Evolutionary conservation across 495 filamentous ascomycete genomes (phyloP), one percentile per base, ranked within the genome.

Genomic region (Podospora anserina): DNA sequence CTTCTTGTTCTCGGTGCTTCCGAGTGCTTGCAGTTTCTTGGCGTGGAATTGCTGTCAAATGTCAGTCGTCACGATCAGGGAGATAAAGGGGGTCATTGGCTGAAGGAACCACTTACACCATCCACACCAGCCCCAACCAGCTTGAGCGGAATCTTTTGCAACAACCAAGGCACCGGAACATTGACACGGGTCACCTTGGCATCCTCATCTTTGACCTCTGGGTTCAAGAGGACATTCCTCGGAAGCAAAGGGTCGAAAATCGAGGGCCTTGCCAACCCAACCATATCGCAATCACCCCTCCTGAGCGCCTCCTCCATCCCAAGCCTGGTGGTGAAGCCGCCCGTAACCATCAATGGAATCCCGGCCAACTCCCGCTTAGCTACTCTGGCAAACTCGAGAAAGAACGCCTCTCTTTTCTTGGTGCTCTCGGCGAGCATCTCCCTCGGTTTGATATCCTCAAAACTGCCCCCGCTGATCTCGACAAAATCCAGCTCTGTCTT

Each of bases 401-500:
- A 89, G 80, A 88, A 89, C 7, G 86, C 84, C 68, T 89, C 87
- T n/a, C 86, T 82, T 11, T 79, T 77, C 13, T 77, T 70, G 1
- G 84, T 87, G 44, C 83, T 68, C 2, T 69, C 77, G 27, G 78
- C 79, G 18, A 34, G 16, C 23, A 26, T 18, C 18, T 55, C 7
- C 23, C 32, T 54, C 0, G 27, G 59, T 6, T 49, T 19, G 11
- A 60, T 82, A 69, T 89, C 78, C 70, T 88, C 86, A 72, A 85
- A 89, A 5, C 74, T 79, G 0, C 87, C 87, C 19, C 88, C 88
- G 54, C 81, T 85, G 66, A 90, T 82, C 72, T 90, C 87, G 58
- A 90, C 71, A 74, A 89, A 89, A 76, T 90, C 87, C 15, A 89
- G 79, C 0, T 85, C 84, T 3, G 83, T 85, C 1, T 80, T 77